phyloP scores from a whole-genome alignment of 2,329 filamentous ascomycete species.

The Diplodia corticola region DNA sequence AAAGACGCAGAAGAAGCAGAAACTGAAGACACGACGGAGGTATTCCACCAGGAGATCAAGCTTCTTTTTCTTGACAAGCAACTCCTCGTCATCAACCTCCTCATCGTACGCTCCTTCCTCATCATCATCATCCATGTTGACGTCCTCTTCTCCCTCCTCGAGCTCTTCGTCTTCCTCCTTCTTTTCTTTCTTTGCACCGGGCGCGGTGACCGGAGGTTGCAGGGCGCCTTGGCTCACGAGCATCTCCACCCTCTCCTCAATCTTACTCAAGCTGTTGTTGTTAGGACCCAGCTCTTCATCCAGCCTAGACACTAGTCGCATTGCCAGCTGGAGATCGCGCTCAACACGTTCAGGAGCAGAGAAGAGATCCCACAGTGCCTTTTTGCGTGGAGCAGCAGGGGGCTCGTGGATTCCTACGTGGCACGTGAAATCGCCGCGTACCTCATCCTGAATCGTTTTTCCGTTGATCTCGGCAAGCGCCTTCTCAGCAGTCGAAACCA shows the following conservation, averaged over 20 bases:
- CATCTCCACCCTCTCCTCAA: slow-evolving; percentile 84
- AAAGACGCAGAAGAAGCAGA: slow-evolving; percentile 99
- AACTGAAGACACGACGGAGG: slow-evolving; percentile 92
- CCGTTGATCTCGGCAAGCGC: slow-evolving; percentile 94
- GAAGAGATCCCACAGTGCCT: slow-evolving; percentile 95
- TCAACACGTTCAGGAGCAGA: slow-evolving; percentile 91
- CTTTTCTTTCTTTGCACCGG: slow-evolving; percentile 60
- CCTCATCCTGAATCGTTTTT: slow-evolving; percentile 94
- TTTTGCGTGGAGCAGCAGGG: slow-evolving; percentile 81
- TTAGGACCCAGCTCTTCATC: slow-evolving; percentile 79
- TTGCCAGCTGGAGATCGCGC: slow-evolving; percentile 81
- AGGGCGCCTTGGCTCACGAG: slow-evolving; percentile 74
- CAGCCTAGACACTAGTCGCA: slow-evolving; percentile 78
- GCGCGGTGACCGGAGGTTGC: slow-evolving; percentile 61
- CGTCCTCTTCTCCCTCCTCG: slow-evolving; percentile 69
- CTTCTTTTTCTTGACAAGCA: slow-evolving; percentile 92
- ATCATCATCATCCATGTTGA: slow-evolving; percentile 62
- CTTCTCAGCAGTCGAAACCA: slow-evolving; percentile 68
- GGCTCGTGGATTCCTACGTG: slow-evolving; percentile 96
- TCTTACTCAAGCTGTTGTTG: slow-evolving; percentile 74
- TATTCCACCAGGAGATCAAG: slow-evolving; percentile 96
- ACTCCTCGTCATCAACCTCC: slow-evolving; percentile 85
- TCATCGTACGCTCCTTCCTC: slow-evolving; percentile 66
- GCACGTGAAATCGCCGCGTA: slow-evolving; percentile 92
- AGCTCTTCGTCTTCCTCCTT: slow-evolving; percentile 65